Percentiles rank a stretch among this genome's conserved stretches.
Conservation (phyloP, 2,329 filamentous ascomycete genomes). For the Chalaropsis thielavioides region DNA sequence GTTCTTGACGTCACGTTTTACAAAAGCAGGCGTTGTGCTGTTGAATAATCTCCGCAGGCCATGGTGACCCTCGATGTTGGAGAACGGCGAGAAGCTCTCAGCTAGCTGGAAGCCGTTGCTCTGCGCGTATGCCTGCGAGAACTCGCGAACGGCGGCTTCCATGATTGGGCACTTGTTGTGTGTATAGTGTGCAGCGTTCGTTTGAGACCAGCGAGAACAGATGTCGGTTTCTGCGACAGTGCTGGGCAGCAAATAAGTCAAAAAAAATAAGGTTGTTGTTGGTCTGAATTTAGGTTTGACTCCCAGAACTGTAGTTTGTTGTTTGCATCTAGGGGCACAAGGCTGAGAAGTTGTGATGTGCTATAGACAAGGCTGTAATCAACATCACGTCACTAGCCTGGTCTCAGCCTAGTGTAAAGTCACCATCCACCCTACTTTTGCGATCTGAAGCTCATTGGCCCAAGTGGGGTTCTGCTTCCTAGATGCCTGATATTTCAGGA, state of each 20-base stretch:
- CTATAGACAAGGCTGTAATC: background rate
- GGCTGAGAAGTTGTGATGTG: slow-evolving; percentile 4
- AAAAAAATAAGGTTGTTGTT: background rate
- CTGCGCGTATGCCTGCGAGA: slow-evolving; percentile 50
- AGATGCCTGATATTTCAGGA: background rate
- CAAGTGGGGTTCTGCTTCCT: background rate
- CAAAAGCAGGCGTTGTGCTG: slow-evolving; percentile 50
- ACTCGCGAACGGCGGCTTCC: slow-evolving; percentile 60
- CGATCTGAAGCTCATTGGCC: no score
- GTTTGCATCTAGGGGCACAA: background rate
- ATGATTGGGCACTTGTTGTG: slow-evolving; percentile 25
- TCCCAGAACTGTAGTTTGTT: background rate
- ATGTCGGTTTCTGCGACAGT: background rate
- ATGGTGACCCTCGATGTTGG: slow-evolving; percentile 46
- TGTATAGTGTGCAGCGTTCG: background rate
- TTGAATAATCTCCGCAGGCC: slow-evolving; percentile 57
- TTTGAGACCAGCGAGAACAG: background rate
- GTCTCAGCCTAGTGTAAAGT: background rate
- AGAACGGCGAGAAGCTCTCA: slow-evolving; percentile 56
- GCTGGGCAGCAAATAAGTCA: background rate
- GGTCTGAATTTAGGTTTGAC: background rate
- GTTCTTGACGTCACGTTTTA: slow-evolving; percentile 56
- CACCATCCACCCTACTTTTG: background rate
- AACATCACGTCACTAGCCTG: background rate
- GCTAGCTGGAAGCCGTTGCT: slow-evolving; percentile 61